Evolutionary conservation across 495 filamentous ascomycete genomes (phyloP), one percentile per base, ranked within the genome.

Genomic region (Penicillium dipodomyicola): DNA sequence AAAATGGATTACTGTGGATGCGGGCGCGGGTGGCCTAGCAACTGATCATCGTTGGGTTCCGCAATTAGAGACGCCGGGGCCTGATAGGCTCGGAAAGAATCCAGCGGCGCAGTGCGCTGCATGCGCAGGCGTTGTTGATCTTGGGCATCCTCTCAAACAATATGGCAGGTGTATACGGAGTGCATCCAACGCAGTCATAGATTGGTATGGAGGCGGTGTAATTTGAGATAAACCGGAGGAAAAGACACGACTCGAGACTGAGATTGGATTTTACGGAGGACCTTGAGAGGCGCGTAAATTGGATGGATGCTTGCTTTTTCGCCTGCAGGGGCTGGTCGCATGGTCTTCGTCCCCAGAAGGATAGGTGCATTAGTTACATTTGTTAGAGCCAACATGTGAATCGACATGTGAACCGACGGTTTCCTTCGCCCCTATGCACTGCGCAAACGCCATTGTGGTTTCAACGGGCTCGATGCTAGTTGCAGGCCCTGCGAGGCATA

Each of bases 81-180:
- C 12, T 43, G 17, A 44, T 52, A 44, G 50, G 50, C 6, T 33
- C 37, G 39, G 49, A 17, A 23, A 8, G 49, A 32, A 27, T 4
- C 39, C 25, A 42, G 49, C 30, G 48, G 50, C 27, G 27, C 17
- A 27, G 20, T 40, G 17, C 27, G 50, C 2, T 43, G 17, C 50
- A 52, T 52, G 39, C 5, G 50, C 30, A 52, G 35, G 39, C 50
- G 39, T 52, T 43, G 50, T 20, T 10, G n/a, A 35, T 49, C 46
- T 29, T 52, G 25, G 37, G n/a, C 49, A 25, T 32, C 19, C 50
- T 44, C 14, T 52, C 39, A 33, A 41, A 20, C 49, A 27, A 42
- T 30, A 40, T 52, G 35, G 42, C 33, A 51, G 2, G 3, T n/a
- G 23, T 17, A 15, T 27, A 29, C 23, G 7, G 12, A 22, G 33